A percentile compares a stretch with the other conserved stretches of the same genome.
Evolutionary conservation across 371 early-diverging fungal species (phyloP).

Genomic region (Choanephora cucurbitarum): DNA sequence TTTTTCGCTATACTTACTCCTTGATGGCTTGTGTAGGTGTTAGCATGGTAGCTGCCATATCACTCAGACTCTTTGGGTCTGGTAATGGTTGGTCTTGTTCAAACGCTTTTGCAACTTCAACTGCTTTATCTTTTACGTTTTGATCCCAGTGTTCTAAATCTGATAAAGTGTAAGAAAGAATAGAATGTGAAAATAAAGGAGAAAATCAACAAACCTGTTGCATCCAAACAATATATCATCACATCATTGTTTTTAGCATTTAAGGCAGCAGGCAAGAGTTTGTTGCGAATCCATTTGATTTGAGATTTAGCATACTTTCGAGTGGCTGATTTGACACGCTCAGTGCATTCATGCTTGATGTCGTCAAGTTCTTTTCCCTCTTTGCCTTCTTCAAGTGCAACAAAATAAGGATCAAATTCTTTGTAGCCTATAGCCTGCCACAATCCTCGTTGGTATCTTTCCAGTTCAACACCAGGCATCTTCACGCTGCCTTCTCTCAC

Average conservation of each 20-base stretch:
- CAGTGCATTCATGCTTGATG: slow-evolving; percentile 60
- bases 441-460: slow-evolving; percentile 76
- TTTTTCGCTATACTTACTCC: slow-evolving; percentile 37
- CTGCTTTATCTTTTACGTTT: slow-evolving; percentile 56
- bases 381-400: slow-evolving; percentile 43
- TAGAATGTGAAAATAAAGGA: too few species aligned
- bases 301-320: slow-evolving; percentile 89
- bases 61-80: slow-evolving; percentile 37
- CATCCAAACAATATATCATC: slow-evolving; percentile 76
- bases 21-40: slow-evolving; percentile 21
- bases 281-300: slow-evolving; percentile 89
- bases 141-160: slow-evolving; percentile 58
- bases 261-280: slow-evolving; percentile 62
- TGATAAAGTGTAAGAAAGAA: slow-evolving; percentile 9
- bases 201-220: slow-evolving; percentile 52
- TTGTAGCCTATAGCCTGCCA: slow-evolving; percentile 88
- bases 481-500: slow-evolving; percentile 48
- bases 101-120: slow-evolving; percentile 51
- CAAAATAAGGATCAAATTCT: slow-evolving; percentile 78
- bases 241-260: slow-evolving; percentile 34
- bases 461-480: slow-evolving; percentile 43
- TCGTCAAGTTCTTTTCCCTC: slow-evolving; percentile 35
- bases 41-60: slow-evolving; percentile 42
- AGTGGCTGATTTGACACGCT: slow-evolving; percentile 85
- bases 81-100: slow-evolving; percentile 34